Base-by-base conservation (phyloP, 148 eudicot species). In the Diospyros kaki region DNA sequence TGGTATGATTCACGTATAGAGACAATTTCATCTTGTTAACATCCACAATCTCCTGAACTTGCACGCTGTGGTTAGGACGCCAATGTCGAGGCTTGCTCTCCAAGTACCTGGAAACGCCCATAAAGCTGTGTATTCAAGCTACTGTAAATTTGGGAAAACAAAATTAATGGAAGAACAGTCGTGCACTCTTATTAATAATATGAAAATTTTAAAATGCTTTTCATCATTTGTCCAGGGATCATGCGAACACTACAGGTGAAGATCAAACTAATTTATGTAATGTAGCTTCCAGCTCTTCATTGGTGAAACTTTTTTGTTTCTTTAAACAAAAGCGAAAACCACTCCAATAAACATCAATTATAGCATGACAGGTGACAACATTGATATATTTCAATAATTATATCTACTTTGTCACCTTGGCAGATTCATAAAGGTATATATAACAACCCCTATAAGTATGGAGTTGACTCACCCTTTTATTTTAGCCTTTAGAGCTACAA, bases 61-160 rank as follows among this genome's bases (percentile, higher is more conserved):
- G 88, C 73, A 94, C 82, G 43, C 86, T 81, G 69, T 87, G 94
- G 56, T 75, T 53, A 46, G 94, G 81, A 54, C 86, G 82, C 98
- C 98, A 95, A 50, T 84, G 87, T 48, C 85, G 88, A 38, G 97
- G 89, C 68, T 95, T 92, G 85, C 87, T 88, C 50, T 95, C 94
- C 58, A 92, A 58, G 64, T 95, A 95, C 78, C 98, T 95, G 89
- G 40, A 69, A 52, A 9, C 11, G 48, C 15, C 42, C 13, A 42
- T 6, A 14, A 39, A 66, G 4, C 38, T 38, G 12, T 60, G 44
- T 48, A 63, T n/a, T 60, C 68, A 46, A 17, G 10, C 40, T 6
- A 38, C 1, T 64, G 55, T 60, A 12, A 61, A 18, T 9, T 65
- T 56, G 40, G 2, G 65, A 70, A 54, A 65, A 52, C 18, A 9